Conservation (phyloP, 257 asterid genomes). For the Salvia miltiorrhiza region DNA sequence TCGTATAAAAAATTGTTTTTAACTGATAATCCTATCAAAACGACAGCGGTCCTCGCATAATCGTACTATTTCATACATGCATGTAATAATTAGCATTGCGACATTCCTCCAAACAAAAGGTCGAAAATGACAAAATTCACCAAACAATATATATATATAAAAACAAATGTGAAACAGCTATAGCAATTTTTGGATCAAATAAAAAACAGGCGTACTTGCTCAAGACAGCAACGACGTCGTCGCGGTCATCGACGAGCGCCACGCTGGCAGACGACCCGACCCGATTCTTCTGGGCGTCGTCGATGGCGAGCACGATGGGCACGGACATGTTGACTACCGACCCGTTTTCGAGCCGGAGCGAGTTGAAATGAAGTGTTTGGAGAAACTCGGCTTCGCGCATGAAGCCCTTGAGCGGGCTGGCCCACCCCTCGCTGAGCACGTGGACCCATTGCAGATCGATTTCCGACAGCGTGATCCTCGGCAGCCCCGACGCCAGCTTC, state of each 20-base stretch:
- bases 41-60: neutral
- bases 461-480: constrained; percentile 54
- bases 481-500: constrained; percentile 47
- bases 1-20: neutral
- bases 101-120: neutral
- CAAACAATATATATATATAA: neutral
- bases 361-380: constrained; percentile 96
- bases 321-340: constrained; percentile 90
- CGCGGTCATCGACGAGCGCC: constrained; percentile 70
- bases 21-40: neutral
- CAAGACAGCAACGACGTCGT: constrained; percentile 57
- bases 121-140: neutral
- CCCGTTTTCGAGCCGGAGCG: constrained; percentile 72
- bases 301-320: constrained; percentile 91
- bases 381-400: constrained; percentile 96
- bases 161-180: neutral
- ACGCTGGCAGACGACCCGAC: constrained; percentile 58
- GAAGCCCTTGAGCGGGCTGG: constrained; percentile 89
- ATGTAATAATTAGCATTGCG: neutral
- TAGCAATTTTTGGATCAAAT: neutral
- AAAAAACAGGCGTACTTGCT: constrained; percentile 46
- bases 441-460: constrained; percentile 95
- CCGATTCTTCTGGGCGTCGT: constrained; percentile 61
- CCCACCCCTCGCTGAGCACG: constrained; percentile 98
- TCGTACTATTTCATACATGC: neutral